Percentiles rank a stretch among this genome's conserved stretches.
Evolutionary conservation across 768 basidiomycete genomes (phyloP).

Genomic region (Chlorophyllum brunneum): DNA sequence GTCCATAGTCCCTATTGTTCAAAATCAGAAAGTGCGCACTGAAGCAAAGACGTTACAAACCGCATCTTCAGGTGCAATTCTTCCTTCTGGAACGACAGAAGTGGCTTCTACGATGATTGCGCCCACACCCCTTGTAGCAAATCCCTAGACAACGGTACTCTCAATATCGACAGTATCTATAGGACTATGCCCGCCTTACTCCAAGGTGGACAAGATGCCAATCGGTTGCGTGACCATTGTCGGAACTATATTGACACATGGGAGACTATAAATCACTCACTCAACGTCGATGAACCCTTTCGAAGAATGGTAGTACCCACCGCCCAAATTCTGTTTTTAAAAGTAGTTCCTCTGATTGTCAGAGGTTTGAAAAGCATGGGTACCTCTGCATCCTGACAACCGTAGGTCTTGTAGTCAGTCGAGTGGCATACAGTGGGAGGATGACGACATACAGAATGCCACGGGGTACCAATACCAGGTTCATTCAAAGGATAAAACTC

Average conservation of each 20-base stretch:
- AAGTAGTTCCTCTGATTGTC: constrained; percentile 52
- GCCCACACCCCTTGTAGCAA: constrained; percentile 69
- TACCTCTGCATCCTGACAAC: constrained; percentile 41
- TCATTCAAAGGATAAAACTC: constrained; percentile 61
- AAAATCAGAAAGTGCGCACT: neutral
- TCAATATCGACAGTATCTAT: neutral
- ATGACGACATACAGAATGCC: constrained; percentile 15
- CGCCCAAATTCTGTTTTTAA: constrained; percentile 76
- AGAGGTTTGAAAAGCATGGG: constrained; percentile 67
- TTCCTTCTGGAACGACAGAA: constrained; percentile 67
- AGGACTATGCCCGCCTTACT: constrained; percentile 30
- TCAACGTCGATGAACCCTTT: neutral
- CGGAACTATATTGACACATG: constrained; percentile 81
- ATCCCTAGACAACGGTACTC: constrained; percentile 31
- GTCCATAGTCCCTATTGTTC: constrained; percentile 59
- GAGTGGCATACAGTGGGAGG: neutral
- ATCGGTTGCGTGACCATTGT: constrained; percentile 73
- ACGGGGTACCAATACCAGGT: constrained; percentile 45
- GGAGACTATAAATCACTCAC: constrained; percentile 49
- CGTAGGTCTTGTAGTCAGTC: constrained; percentile 12
- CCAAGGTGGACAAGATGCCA: constrained; percentile 84
- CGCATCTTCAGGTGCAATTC: constrained; percentile 73
- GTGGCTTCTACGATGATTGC: constrained; percentile 75
- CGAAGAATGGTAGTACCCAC: constrained; percentile 29
- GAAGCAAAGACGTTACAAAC: constrained; percentile 29